A percentile compares a stretch with the other conserved stretches of the same genome.
phyloP scores from a whole-genome alignment of 2,329 filamentous ascomycete species.

The Plectosphaerella cucumerina region DNA sequence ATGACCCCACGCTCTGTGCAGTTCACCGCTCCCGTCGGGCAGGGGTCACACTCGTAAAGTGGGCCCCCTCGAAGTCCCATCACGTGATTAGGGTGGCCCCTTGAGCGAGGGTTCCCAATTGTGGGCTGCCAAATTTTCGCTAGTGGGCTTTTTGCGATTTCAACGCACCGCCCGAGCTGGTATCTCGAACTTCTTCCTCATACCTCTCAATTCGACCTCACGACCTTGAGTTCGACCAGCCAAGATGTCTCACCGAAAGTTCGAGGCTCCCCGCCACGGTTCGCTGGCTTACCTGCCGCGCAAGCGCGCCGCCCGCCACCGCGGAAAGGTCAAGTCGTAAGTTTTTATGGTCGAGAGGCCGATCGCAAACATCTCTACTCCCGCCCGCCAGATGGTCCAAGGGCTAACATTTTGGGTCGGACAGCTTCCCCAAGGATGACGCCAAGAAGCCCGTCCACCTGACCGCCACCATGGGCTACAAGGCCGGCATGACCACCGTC shows the following conservation, averaged over 20 bases:
- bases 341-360: conserved; percentile 27
- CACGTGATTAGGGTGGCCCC: conserved; percentile 11
- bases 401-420: conserved; percentile 16
- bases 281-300: conserved; percentile 82
- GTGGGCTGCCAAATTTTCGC: not conserved
- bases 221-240: conserved; percentile 11
- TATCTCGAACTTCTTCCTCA: conserved; percentile 1
- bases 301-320: conserved; percentile 91
- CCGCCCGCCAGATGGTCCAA: conserved; percentile 1
- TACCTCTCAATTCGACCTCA: conserved; percentile 5
- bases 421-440: conserved; percentile 99
- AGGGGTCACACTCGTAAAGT: no score
- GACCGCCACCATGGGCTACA: conserved; percentile 98
- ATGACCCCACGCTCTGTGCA: no score
- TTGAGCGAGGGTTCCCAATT: no score
- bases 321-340: conserved; percentile 98
- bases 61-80: not conserved
- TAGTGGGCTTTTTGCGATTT: not conserved
- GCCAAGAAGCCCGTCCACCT: conserved; percentile 99
- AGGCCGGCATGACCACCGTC: conserved; percentile 99
- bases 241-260: conserved; percentile 34
- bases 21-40: no score
- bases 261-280: conserved; percentile 90
- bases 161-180: not conserved
- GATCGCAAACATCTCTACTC: conserved; percentile 5